These are phyloP conservation scores for Simmondsia chinensis DNA, from an alignment of 148 eudicot genomes.

Conservation along the genomic window DNA sequence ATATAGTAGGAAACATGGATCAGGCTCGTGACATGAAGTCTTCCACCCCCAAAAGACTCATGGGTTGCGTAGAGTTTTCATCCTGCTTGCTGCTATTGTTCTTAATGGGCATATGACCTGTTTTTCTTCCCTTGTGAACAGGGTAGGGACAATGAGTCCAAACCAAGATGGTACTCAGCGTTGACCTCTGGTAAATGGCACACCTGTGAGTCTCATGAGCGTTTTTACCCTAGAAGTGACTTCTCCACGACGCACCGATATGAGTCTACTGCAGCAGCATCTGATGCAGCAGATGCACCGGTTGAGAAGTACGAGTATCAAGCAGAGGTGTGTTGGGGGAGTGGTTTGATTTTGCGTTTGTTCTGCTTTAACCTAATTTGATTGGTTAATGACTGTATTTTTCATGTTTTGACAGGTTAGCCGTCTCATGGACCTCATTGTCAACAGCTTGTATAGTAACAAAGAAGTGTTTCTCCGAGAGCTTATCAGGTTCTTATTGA, in stretches of 20 bases:
- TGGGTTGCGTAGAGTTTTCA: neutral
- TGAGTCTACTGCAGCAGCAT: constrained; percentile 76
- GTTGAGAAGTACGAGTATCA: constrained; percentile 90
- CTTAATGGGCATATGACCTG: no score
- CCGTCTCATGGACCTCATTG: constrained; percentile 97
- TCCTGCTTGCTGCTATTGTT: neutral
- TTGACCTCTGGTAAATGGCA: constrained; percentile 18
- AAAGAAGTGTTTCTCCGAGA: constrained; percentile 95
- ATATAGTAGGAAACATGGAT: no score
- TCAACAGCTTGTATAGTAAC: constrained; percentile 93
- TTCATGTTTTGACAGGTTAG: constrained; percentile 58
- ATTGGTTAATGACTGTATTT: neutral
- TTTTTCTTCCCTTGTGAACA: neutral
- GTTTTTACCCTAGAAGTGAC: constrained; percentile 22
- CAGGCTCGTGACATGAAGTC: no score
- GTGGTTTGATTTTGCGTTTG: neutral
- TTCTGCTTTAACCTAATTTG: neutral
- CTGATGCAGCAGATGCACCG: constrained; percentile 48
- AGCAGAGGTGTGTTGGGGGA: constrained; percentile 59
- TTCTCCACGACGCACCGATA: constrained; percentile 24
- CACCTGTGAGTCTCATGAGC: constrained; percentile 8
- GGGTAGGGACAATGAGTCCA: constrained; percentile 27
- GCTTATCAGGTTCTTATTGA: constrained; percentile 65
- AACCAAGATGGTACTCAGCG: constrained; percentile 37
- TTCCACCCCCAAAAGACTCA: no score